phyloP scores from a whole-genome alignment of 495 filamentous ascomycete genomes.

The Aspergillus incahuasiensis region DNA sequence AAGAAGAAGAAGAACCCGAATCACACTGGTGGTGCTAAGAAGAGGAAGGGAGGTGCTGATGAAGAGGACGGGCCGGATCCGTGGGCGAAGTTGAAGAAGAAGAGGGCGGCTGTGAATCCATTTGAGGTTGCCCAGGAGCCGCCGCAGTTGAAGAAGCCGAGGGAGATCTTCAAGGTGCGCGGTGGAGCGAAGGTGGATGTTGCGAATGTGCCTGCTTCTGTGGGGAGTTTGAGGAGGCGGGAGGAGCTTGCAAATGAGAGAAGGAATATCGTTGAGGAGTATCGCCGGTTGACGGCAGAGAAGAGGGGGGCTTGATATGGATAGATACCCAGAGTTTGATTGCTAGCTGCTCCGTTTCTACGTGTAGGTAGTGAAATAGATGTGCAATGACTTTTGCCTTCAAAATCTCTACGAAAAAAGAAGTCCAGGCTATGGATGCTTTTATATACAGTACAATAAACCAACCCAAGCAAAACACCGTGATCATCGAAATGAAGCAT shows the following conservation, averaged over 20 bases:
- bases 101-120: slow-evolving; percentile 44
- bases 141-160: slow-evolving; percentile 65
- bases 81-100: slow-evolving; percentile 66
- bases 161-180: slow-evolving; percentile 63
- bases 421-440: slow-evolving; percentile 9
- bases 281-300: slow-evolving; percentile 72
- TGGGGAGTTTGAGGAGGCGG: slow-evolving; percentile 73
- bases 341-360: background rate
- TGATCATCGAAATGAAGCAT: slow-evolving; percentile 5
- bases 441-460: slow-evolving; percentile 11
- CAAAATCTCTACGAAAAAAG: slow-evolving; percentile 5
- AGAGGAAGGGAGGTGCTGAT: slow-evolving; percentile 38
- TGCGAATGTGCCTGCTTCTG: slow-evolving; percentile 66
- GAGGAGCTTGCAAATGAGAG: slow-evolving; percentile 77
- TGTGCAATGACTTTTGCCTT: slow-evolving; percentile 2
- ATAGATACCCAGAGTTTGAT: slow-evolving; percentile 7
- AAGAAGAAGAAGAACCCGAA: slow-evolving; percentile 50
- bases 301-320: slow-evolving; percentile 44
- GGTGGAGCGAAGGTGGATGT: slow-evolving; percentile 68
- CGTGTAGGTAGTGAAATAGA: background rate
- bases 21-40: slow-evolving; percentile 30
- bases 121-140: slow-evolving; percentile 81
- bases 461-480: slow-evolving; percentile 5
- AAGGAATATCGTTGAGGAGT: slow-evolving; percentile 73
- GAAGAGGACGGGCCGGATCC: slow-evolving; percentile 64